Base-by-base conservation (phyloP, 192 early-diverging fungal genomes). In the Backusella tuberculispora region DNA sequence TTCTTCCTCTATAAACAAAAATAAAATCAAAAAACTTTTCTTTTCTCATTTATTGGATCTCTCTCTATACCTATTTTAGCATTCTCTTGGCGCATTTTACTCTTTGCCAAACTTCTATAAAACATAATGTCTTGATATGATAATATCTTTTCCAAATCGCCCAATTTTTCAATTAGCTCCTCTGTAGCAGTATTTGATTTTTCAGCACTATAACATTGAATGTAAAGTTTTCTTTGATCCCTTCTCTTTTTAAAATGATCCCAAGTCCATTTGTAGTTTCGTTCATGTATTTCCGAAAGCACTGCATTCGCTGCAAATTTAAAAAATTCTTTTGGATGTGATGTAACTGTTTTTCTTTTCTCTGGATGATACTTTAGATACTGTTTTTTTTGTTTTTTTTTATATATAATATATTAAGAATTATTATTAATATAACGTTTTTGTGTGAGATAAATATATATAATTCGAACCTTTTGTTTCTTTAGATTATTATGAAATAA, bases 101-200 rank as follows among this genome's bases (percentile, higher is more conserved):
- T 81, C 46, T 88, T 87, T 0, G 92, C 90, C 24, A 89, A 83
- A 12, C 87, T 85, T 13, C 93, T 80, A 70, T 94, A 96, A 63
- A 89, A 85, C 63, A 90, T 84, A 72, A 96, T 92, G 76, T 96
- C 94, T 48, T 94, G 87, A 81, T 87, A 94, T 0, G 87, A 87
- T 0, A 95, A 86, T 40, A 80, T 80, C 26, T 83, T 74, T 73
- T 95, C 92, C 24, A 95, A 74, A 56, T 83, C 76, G 5, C 82
- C 82, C 26, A 95, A 81, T 1, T 78, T 78, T 26, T 76, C 72
- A 13, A 70, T 47, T n/a, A 91, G 88, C 29, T 67, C 19, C 8
- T 67, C 26, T 42, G 72, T 72, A n/a, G 73, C 73, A 45, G 85
- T 80, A n/a, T 78, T 74, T 34, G 72, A 78, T 73, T 83, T 83